Conservation (phyloP, 257 asterid species). For the Plantago elongata region DNA sequence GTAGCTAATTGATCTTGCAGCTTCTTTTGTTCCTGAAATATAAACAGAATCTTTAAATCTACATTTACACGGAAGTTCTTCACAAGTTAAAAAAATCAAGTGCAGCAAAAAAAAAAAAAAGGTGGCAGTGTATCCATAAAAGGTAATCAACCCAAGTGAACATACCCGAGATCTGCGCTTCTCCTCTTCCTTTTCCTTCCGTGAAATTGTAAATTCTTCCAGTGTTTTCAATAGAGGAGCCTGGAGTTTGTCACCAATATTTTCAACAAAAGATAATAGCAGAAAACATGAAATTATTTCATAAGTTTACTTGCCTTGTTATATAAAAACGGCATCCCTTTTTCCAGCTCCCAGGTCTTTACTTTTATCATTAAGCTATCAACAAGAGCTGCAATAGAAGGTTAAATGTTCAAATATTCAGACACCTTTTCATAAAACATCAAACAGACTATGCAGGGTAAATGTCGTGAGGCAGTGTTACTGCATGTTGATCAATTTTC, state of each 20-base stretch:
- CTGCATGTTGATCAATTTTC: not conserved
- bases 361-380: conserved; percentile 54
- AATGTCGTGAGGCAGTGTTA: not conserved
- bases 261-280: conserved; percentile 7
- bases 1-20: conserved; percentile 61
- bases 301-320: conserved; percentile 36
- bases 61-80: not conserved
- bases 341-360: conserved; percentile 71
- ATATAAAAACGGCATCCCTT: conserved; percentile 58
- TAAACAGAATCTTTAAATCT: not conserved
- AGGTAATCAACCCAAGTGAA: conserved; percentile 11
- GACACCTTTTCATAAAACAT: not conserved
- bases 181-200: conserved; percentile 63
- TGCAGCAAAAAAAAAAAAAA: not conserved
- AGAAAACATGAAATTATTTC: conserved; percentile 8
- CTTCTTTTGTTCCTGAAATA: conserved; percentile 63
- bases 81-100: conserved; percentile 1
- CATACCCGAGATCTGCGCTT: conserved; percentile 68
- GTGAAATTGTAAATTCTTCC: conserved; percentile 45
- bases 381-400: conserved; percentile 52
- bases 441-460: not conserved
- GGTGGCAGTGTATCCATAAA: conserved; percentile 3
- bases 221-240: conserved; percentile 49
- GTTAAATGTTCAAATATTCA: conserved; percentile 21
- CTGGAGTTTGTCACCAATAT: conserved; percentile 28